Evolutionary conservation across 2,329 filamentous ascomycete genomes (phyloP).

Genomic region (Sporothrix schenckii): DNA sequence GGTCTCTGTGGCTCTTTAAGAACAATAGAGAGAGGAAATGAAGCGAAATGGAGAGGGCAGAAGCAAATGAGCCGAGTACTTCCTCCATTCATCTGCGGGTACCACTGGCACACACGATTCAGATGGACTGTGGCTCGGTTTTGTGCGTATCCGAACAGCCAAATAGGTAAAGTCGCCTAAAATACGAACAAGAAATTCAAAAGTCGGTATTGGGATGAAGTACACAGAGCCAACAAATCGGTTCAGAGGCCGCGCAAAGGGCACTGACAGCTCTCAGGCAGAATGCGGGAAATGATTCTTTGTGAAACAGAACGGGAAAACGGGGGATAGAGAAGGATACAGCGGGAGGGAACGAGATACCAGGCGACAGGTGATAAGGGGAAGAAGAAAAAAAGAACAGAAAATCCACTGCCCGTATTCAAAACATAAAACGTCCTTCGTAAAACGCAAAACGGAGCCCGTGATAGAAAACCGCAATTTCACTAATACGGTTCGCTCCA

Average conservation of each 20-base stretch:
- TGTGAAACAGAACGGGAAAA: slow-evolving; percentile 19
- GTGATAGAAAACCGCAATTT: neutral
- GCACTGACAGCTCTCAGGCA: slow-evolving; percentile 2
- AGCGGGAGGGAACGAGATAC: neutral
- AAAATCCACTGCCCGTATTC: neutral
- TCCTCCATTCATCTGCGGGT: neutral
- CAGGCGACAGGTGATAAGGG: neutral
- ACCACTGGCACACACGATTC: neutral
- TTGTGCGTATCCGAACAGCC: slow-evolving; percentile 9
- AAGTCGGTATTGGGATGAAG: neutral
- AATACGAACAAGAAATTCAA: neutral
- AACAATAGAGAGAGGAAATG: neutral
- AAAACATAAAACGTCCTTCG: no score
- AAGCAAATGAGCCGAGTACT: slow-evolving; percentile 1
- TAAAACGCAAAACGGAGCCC: no score
- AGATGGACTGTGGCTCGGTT: slow-evolving; percentile 18
- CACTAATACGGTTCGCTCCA: slow-evolving; percentile 13
- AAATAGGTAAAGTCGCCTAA: neutral
- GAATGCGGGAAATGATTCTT: neutral
- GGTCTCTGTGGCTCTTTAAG: slow-evolving; percentile 3
- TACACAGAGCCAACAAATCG: neutral
- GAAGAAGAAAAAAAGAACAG: neutral
- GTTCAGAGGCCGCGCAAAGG: neutral
- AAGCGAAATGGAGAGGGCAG: neutral
- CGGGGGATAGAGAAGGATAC: neutral